Percentiles rank a stretch among this genome's conserved stretches.
Conservation (phyloP, 1,139 yeast species). For the Kurtzmaniella quercitrusa region DNA sequence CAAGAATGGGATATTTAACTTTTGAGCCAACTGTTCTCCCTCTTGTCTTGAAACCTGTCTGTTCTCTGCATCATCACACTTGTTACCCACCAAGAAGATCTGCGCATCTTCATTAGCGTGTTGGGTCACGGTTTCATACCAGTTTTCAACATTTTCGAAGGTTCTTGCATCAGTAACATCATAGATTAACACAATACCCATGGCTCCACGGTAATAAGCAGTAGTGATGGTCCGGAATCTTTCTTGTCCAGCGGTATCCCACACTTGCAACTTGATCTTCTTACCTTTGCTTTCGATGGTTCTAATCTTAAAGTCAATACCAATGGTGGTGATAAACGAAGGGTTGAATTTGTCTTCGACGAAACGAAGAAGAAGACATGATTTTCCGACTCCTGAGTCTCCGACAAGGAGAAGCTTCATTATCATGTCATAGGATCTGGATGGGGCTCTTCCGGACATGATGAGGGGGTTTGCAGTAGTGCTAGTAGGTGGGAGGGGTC, state of each 20-base stretch:
- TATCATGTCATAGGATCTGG: slow-evolving; percentile 88
- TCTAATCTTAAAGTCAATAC: slow-evolving; percentile 96
- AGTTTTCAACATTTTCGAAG: slow-evolving; percentile 78
- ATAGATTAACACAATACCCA: slow-evolving; percentile 94
- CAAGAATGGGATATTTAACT: slow-evolving; percentile 82
- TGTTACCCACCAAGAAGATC: slow-evolving; percentile 89
- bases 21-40: slow-evolving; percentile 86
- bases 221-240: slow-evolving; percentile 97
- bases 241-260: slow-evolving; percentile 99
- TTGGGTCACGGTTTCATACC: slow-evolving; percentile 94
- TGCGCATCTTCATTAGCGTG: slow-evolving; percentile 97
- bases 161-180: slow-evolving; percentile 96
- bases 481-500: neutral
- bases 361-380: slow-evolving; percentile 88
- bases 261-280: slow-evolving; percentile 88
- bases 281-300: slow-evolving; percentile 92
- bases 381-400: slow-evolving; percentile 96
- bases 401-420: slow-evolving; percentile 93
- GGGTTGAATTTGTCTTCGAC: slow-evolving; percentile 98
- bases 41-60: slow-evolving; percentile 80
- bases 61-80: slow-evolving; percentile 80
- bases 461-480: slow-evolving; percentile 3
- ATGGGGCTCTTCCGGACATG: slow-evolving; percentile 59
- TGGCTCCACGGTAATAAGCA: slow-evolving; percentile 97
- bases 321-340: slow-evolving; percentile 93